Evolutionary conservation across 1,284 basidiomycete genomes (phyloP).

Genomic region (Thecaphora thlaspeos): DNA sequence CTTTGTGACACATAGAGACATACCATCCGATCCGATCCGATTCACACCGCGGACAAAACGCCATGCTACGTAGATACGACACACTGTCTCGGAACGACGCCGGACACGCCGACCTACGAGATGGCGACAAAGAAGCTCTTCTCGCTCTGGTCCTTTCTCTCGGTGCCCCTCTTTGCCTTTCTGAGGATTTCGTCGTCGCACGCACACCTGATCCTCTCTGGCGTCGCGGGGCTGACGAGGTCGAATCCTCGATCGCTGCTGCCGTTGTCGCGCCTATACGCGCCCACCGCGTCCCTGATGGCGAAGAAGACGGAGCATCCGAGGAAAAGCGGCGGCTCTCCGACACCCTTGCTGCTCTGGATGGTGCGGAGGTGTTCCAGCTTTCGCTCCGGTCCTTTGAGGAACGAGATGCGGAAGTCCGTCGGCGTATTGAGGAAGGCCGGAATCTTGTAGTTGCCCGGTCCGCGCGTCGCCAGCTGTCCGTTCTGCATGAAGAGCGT

Average conservation of each 20-base stretch:
- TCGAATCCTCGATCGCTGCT: conserved; percentile 24
- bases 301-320: conserved; percentile 55
- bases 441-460: conserved; percentile 58
- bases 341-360: conserved; percentile 46
- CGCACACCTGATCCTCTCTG: conserved; percentile 56
- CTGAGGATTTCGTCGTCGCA: conserved; percentile 48
- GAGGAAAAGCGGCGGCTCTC: conserved; percentile 58
- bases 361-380: conserved; percentile 52
- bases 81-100: too few species aligned
- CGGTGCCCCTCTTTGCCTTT: conserved; percentile 39
- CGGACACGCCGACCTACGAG: conserved; percentile 27
- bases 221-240: conserved; percentile 55
- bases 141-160: conserved; percentile 43
- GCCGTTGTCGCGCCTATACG: conserved; percentile 36
- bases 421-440: conserved; percentile 57
- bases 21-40: too few species aligned
- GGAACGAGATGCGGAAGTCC: conserved; percentile 55
- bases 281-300: conserved; percentile 53
- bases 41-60: too few species aligned
- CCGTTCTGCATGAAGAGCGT: conserved; percentile 55
- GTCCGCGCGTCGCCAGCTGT: conserved; percentile 54
- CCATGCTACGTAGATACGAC: too few species aligned
- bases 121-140: conserved; percentile 55
- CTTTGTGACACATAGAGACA: too few species aligned
- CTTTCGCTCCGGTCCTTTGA: conserved; percentile 38